Evolutionary conservation across 2,329 filamentous ascomycete species (phyloP).

Genomic region (Colletotrichum sp.): DNA sequence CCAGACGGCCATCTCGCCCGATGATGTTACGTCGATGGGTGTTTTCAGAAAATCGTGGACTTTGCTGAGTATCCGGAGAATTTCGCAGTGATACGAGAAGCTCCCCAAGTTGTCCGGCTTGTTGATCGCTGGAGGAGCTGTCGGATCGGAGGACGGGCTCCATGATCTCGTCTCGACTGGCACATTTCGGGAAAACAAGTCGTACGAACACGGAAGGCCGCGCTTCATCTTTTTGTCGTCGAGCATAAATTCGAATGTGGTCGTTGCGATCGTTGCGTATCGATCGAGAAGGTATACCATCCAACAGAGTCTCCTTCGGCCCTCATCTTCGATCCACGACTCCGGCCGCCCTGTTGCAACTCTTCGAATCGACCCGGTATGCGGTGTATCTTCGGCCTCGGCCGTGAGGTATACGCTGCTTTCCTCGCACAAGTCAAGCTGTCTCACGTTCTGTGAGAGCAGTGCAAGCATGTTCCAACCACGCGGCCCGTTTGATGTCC

Average conservation of each 20-base stretch:
- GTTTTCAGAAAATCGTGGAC: constrained; percentile 47
- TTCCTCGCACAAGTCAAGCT: constrained; percentile 44
- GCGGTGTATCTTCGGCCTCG: constrained; percentile 33
- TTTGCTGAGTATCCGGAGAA: constrained; percentile 46
- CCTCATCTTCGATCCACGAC: constrained; percentile 51
- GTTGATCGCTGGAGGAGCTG: constrained; percentile 30
- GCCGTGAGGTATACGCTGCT: constrained; percentile 40
- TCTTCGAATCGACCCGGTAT: constrained; percentile 38
- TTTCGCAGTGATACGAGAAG: constrained; percentile 50
- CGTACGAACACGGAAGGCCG: constrained; percentile 47
- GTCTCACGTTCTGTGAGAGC: constrained; percentile 41
- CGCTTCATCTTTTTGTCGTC: constrained; percentile 43
- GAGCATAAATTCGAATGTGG: constrained; percentile 45
- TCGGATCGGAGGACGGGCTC: constrained; percentile 25
- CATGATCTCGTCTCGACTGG: constrained; percentile 45
- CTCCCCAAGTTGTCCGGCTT: constrained; percentile 48
- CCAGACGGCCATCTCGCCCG: constrained; percentile 43
- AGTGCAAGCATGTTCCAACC: constrained; percentile 47
- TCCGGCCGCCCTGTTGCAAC: constrained; percentile 39
- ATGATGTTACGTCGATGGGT: constrained; percentile 42
- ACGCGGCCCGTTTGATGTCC: constrained; percentile 45
- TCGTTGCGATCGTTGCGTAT: constrained; percentile 47
- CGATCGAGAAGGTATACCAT: constrained; percentile 50
- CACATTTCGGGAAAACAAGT: constrained; percentile 47
- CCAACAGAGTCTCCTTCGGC: constrained; percentile 46